A percentile compares a stretch with the other conserved stretches of the same genome.
Conservation (phyloP, 2,329 filamentous ascomycete species). For the Arthrocladium fulminans region DNA sequence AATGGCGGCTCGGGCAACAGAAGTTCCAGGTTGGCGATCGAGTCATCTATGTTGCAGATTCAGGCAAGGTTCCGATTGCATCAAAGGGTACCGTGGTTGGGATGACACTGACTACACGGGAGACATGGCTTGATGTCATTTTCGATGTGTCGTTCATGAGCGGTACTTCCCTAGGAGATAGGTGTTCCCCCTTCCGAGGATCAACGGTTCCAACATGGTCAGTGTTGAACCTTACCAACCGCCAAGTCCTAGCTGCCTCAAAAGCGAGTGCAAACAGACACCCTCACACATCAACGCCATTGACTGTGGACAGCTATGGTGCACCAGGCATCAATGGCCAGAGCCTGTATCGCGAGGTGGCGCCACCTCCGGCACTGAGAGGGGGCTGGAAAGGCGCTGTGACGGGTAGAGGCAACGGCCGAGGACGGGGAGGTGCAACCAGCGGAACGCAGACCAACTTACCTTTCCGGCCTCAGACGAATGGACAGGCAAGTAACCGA, state of each 20-base stretch:
- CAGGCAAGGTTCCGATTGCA: constrained; percentile 89
- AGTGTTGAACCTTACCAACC: constrained; percentile 76
- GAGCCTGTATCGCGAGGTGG: constrained; percentile 51
- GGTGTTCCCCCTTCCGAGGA: constrained; percentile 86
- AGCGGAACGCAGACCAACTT: constrained; percentile 14
- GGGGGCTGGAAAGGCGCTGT: constrained; percentile 53
- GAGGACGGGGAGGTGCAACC: constrained; percentile 26
- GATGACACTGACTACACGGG: constrained; percentile 76
- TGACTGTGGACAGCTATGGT: constrained; percentile 50
- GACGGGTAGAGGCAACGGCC: constrained; percentile 20
- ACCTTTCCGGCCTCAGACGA: constrained; percentile 16
- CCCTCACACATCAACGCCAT: constrained; percentile 47
- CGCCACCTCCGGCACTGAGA: constrained; percentile 48
- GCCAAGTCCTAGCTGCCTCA: constrained; percentile 61
- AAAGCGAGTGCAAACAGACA: constrained; percentile 31
- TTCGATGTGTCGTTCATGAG: constrained; percentile 97
- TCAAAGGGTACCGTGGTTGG: constrained; percentile 90
- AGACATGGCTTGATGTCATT: constrained; percentile 76
- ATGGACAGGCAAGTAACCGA: constrained; percentile 11
- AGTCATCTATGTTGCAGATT: constrained; percentile 83
- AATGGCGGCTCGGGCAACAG: constrained; percentile 81
- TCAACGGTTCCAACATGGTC: constrained; percentile 83
- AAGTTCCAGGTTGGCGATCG: constrained; percentile 77
- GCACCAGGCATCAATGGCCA: constrained; percentile 50
- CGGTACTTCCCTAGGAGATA: constrained; percentile 79